Evolutionary conservation across 495 filamentous ascomycete species (phyloP).

Genomic region (Glonium stellatum): DNA sequence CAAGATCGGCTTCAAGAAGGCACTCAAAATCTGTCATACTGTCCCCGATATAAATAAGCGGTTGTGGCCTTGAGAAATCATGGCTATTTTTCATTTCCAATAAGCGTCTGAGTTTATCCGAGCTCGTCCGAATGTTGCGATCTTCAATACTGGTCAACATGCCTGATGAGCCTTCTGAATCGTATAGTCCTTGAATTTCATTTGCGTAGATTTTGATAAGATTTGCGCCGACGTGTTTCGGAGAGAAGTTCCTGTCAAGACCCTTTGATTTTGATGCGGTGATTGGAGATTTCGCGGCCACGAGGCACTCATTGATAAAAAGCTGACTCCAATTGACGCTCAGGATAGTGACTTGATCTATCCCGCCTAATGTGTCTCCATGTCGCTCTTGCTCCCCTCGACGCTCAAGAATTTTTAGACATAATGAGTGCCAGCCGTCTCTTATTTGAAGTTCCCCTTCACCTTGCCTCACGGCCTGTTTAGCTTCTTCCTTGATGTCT

Average conservation of each 20-base stretch:
- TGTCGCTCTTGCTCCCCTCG: not conserved
- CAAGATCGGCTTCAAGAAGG: constrained; percentile 29
- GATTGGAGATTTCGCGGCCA: not conserved
- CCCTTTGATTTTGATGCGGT: not conserved
- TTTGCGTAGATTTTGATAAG: constrained; percentile 27
- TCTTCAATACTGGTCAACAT: constrained; percentile 3
- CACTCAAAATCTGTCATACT: constrained; percentile 35
- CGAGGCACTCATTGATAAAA: constrained; percentile 25
- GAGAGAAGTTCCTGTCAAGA: not conserved
- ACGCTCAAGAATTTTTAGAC: constrained; percentile 1
- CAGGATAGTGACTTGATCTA: constrained; percentile 25
- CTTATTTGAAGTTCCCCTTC: constrained; percentile 25
- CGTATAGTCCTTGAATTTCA: constrained; percentile 29
- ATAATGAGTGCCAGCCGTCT: constrained; percentile 22
- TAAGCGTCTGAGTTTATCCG: constrained; percentile 27
- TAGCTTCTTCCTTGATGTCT: constrained; percentile 16
- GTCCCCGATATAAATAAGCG: constrained; percentile 34
- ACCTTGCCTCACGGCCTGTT: constrained; percentile 6
- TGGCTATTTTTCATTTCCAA: constrained; percentile 1
- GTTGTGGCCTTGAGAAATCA: not conserved
- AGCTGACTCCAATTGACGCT: constrained; percentile 35
- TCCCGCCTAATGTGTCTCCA: not conserved
- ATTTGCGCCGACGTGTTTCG: not conserved
- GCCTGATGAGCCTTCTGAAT: constrained; percentile 17
- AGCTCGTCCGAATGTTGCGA: constrained; percentile 26